Evolutionary conservation across 192 early-diverging fungal species (phyloP).

Genomic region (Backusella morwellensis): DNA sequence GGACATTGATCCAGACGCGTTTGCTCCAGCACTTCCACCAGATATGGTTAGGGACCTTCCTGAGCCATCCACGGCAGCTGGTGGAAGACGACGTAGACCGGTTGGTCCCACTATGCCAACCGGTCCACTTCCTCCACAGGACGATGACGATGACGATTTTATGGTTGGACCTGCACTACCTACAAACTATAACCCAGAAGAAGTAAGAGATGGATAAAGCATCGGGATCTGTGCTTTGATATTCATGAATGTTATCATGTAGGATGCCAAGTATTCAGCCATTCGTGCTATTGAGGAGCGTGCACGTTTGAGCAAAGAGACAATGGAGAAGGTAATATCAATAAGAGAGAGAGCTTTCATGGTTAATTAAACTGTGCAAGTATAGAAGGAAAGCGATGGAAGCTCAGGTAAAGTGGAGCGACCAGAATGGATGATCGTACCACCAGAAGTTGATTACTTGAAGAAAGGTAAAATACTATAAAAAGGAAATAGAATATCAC

Average conservation of each 20-base stretch:
- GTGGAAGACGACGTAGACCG: slow-evolving; percentile 15
- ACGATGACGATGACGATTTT: slow-evolving; percentile 23
- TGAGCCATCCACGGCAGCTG: background rate
- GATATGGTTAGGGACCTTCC: slow-evolving; percentile 19
- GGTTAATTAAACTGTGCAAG: background rate
- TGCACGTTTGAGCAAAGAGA: slow-evolving; percentile 23
- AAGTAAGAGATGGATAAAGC: background rate
- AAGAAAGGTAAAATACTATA: slow-evolving; percentile 16
- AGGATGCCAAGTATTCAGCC: slow-evolving; percentile 20
- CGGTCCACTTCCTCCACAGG: background rate
- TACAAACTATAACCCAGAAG: slow-evolving; percentile 10
- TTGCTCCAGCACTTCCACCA: slow-evolving; percentile 31
- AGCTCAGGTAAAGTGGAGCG: slow-evolving; percentile 19
- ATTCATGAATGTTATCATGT: background rate
- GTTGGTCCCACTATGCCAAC: slow-evolving; percentile 23
- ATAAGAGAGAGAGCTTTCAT: too few relatives aligned
- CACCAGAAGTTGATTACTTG: slow-evolving; percentile 33
- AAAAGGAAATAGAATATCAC: background rate
- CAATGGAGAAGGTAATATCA: slow-evolving; percentile 22
- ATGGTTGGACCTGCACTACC: slow-evolving; percentile 28
- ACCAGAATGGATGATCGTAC: slow-evolving; percentile 36
- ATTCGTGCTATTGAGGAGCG: slow-evolving; percentile 33
- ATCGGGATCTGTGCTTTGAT: background rate
- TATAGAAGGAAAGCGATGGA: slow-evolving; percentile 3
- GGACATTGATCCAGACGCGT: slow-evolving; percentile 21